Evolutionary conservation across 2,329 filamentous ascomycete species (phyloP).

Genomic region (Fusarium incarnatum): DNA sequence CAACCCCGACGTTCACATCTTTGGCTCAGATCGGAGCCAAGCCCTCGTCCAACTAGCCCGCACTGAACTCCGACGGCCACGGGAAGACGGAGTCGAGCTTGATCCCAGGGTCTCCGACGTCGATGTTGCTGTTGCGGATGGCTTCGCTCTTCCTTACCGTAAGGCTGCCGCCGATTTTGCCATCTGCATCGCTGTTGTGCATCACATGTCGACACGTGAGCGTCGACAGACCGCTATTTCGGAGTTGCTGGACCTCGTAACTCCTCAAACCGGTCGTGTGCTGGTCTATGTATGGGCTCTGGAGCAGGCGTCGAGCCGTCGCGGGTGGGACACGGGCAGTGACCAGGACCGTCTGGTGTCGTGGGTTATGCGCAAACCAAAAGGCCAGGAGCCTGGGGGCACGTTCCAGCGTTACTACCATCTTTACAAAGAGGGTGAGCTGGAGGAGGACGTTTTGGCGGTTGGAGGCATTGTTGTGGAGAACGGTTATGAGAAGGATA

Average conservation of each 20-base stretch:
- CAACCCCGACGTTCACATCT: slow-evolving; percentile 79
- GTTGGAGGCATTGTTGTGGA: slow-evolving; percentile 82
- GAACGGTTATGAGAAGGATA: slow-evolving; percentile 94
- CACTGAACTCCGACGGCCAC: slow-evolving; percentile 36
- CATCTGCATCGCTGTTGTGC: slow-evolving; percentile 93
- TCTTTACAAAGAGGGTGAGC: slow-evolving; percentile 85
- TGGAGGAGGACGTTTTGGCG: slow-evolving; percentile 80
- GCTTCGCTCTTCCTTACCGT: slow-evolving; percentile 84
- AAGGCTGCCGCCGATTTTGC: slow-evolving; percentile 75
- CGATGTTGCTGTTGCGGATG: slow-evolving; percentile 82
- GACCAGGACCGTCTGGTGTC: slow-evolving; percentile 95
- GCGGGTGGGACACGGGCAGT: slow-evolving; percentile 87
- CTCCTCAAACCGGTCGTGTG: slow-evolving; percentile 71
- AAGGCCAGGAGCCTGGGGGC: slow-evolving; percentile 54
- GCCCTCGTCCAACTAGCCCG: slow-evolving; percentile 65
- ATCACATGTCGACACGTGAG: slow-evolving; percentile 85
- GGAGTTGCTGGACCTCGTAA: slow-evolving; percentile 76
- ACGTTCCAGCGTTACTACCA: slow-evolving; percentile 95
- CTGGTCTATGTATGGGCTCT: slow-evolving; percentile 96
- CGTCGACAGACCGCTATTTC: slow-evolving; percentile 79
- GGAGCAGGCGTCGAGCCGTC: slow-evolving; percentile 86
- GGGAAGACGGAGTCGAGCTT: slow-evolving; percentile 23
- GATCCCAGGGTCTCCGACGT: slow-evolving; percentile 58
- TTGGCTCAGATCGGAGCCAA: slow-evolving; percentile 85
- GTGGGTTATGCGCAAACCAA: slow-evolving; percentile 76